Conservation (phyloP, 148 eudicot species). For the Cornus kousa region DNA sequence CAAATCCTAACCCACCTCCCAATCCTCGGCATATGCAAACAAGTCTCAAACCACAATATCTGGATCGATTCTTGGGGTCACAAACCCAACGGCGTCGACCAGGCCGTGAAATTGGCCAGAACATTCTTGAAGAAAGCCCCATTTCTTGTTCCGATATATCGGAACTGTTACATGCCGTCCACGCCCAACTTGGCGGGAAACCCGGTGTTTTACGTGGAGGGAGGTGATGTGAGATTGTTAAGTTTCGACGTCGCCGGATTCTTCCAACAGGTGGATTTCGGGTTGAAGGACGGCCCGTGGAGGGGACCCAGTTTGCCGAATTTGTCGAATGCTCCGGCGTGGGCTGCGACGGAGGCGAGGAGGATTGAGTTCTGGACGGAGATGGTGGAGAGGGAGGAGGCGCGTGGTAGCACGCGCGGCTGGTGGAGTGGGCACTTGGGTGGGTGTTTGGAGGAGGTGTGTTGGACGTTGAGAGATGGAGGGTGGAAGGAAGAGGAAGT, state of each 20-base stretch:
- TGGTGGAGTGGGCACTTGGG: slow-evolving; percentile 27
- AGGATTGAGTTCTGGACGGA: slow-evolving; percentile 47
- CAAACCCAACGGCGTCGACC: slow-evolving; percentile 32
- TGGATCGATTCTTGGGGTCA: slow-evolving; percentile 63
- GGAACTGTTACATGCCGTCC: slow-evolving; percentile 50
- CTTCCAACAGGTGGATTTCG: slow-evolving; percentile 40
- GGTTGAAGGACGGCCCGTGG: slow-evolving; percentile 3
- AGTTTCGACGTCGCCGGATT: slow-evolving; percentile 58
- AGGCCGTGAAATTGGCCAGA: slow-evolving; percentile 41
- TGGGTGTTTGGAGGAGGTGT: slow-evolving; percentile 36
- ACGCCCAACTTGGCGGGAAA: slow-evolving; percentile 63
- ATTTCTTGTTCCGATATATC: slow-evolving; percentile 53
- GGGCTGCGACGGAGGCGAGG: slow-evolving; percentile 56
- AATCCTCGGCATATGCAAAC: slow-evolving; percentile 34
- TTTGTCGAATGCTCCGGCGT: slow-evolving; percentile 30
- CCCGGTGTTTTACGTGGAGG: slow-evolving; percentile 67
- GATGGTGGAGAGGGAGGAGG: slow-evolving; percentile 17
- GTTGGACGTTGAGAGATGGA: slow-evolving; percentile 33
- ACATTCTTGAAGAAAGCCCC: slow-evolving; percentile 40
- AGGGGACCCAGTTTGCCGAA: slow-evolving; percentile 19
- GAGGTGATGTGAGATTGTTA: slow-evolving; percentile 38
- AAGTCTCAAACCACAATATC: slow-evolving; percentile 37
- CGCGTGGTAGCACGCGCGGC: slow-evolving; percentile 2
- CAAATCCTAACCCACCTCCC: slow-evolving; percentile 51
- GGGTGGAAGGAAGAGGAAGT: slow-evolving; percentile 58